Conservation (phyloP, 2,329 filamentous ascomycete species). For the Ceratocystis cacaofunesta region DNA sequence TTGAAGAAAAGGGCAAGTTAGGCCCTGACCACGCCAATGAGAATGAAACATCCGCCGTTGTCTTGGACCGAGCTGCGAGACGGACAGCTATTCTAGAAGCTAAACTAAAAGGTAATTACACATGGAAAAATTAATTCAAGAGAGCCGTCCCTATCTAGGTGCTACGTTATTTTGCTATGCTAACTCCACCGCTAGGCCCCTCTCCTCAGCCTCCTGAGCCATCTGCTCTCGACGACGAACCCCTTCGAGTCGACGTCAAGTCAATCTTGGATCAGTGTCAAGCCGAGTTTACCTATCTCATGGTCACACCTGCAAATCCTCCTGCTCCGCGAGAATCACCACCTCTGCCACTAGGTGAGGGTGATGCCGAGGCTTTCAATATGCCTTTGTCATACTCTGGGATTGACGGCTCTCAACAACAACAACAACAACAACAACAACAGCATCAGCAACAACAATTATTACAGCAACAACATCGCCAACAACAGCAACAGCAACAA, state of each 20-base stretch:
- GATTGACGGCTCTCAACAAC: not conserved
- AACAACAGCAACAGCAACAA: slow-evolving; percentile 3
- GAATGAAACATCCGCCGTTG: slow-evolving; percentile 27
- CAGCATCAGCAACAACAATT: slow-evolving; percentile 8
- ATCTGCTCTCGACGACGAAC: slow-evolving; percentile 32
- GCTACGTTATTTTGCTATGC: not conserved
- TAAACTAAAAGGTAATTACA: slow-evolving; percentile 35
- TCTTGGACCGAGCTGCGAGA: slow-evolving; percentile 35
- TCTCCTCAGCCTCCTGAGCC: slow-evolving; percentile 23
- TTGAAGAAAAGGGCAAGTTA: slow-evolving; percentile 41
- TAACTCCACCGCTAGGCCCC: slow-evolving; percentile 14
- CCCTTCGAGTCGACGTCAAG: slow-evolving; percentile 39
- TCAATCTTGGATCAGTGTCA: slow-evolving; percentile 49
- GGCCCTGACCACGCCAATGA: slow-evolving; percentile 31
- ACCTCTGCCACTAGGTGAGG: slow-evolving; percentile 29
- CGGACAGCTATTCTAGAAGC: slow-evolving; percentile 38
- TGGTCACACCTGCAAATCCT: slow-evolving; percentile 52
- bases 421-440: slow-evolving; percentile 8
- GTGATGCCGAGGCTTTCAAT: slow-evolving; percentile 30
- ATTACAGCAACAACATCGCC: slow-evolving; percentile 25
- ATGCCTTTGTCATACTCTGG: slow-evolving; percentile 28
- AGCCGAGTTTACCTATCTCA: slow-evolving; percentile 51
- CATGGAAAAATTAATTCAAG: not conserved
- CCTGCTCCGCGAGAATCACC: slow-evolving; percentile 49
- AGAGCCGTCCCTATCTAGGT: not conserved